Evolutionary conservation across 1,139 yeast species (phyloP).

Genomic region (Taphrina confusa): DNA sequence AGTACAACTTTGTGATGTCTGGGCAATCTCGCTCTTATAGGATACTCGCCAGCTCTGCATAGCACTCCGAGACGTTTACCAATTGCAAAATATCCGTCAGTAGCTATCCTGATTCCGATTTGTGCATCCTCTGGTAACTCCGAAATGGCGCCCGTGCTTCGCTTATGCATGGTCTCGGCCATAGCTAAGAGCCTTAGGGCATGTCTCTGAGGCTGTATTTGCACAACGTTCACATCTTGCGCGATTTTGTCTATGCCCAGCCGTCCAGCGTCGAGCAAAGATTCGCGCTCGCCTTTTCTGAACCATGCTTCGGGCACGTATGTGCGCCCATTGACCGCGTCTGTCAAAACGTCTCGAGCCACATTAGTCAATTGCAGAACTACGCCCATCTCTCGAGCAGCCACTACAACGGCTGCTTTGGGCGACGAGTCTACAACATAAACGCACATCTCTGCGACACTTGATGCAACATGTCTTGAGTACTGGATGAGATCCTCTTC

Average conservation of each 20-base stretch:
- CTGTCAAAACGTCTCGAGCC: conserved; percentile 33
- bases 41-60: conserved; percentile 9
- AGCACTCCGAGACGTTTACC: conserved; percentile 11
- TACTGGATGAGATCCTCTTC: conserved; percentile 21
- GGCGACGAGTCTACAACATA: conserved; percentile 15
- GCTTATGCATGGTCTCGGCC: conserved; percentile 20
- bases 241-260: neutral
- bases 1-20: conserved; percentile 2
- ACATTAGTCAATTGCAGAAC: conserved; percentile 31
- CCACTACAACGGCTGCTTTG: conserved; percentile 3
- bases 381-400: conserved; percentile 33
- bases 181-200: conserved; percentile 12
- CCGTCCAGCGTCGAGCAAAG: conserved; percentile 15
- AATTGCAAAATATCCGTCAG: conserved; percentile 32
- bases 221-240: neutral
- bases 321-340: conserved; percentile 19
- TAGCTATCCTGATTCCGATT: conserved; percentile 25
- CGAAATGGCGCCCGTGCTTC: conserved; percentile 23
- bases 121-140: conserved; percentile 18
- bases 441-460: conserved; percentile 35
- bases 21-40: conserved; percentile 27
- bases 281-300: neutral
- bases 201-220: conserved; percentile 3
- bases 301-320: conserved; percentile 29
- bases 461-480: conserved; percentile 24